Evolutionary conservation across 2,329 filamentous ascomycete species (phyloP), one percentile per base, ranked within the genome.

Genomic region (Sporothrix curviconia): DNA sequence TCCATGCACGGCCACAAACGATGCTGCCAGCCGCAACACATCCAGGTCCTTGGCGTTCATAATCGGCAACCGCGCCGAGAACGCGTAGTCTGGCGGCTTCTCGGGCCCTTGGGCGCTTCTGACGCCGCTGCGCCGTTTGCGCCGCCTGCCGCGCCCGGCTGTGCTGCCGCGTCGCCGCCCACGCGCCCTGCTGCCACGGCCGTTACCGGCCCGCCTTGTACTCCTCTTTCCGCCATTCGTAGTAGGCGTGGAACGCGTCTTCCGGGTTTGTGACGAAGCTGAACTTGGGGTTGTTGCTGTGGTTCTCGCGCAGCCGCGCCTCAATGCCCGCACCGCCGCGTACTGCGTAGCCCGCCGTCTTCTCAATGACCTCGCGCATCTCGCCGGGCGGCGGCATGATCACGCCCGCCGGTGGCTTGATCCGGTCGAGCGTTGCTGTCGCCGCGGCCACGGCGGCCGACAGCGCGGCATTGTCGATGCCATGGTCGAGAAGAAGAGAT

Each of bases 21-120:
- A 78, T 19, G 94, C 94, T 36, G 92, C 96, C 67, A 96, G 74
- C 57, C 82, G 78, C 57, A 87, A 78, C 51, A 86, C 78, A 64
- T 86, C 83, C 62, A 97, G 76, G 78, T 99, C 94, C 72, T 95
- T 89, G 63, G 95, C 90, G 73, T 87, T 96, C 74, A 99, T 96
- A 64, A 92, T 92, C 58, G 94, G 94, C 90, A 97, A 96, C 69
- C 92, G 88, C 65, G 94, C 92, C 57, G 90, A 96, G 75, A 96
- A 99, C 64, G 89, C 83, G 68, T 95, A 97, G 66, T 92, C 87
- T 58, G 88, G 82, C 15, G 94, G 94, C 67, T 92, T 85, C 43
- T 87, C 85, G 7, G 92, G 22, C 92, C 92, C 71, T 88, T 83
- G 43, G 90, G 86, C 70, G 83, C 80, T 56, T 76, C 76, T 39